Evolutionary conservation across 805 yeast species (phyloP).

Genomic region (Kodamaea hsintzibuensis): DNA sequence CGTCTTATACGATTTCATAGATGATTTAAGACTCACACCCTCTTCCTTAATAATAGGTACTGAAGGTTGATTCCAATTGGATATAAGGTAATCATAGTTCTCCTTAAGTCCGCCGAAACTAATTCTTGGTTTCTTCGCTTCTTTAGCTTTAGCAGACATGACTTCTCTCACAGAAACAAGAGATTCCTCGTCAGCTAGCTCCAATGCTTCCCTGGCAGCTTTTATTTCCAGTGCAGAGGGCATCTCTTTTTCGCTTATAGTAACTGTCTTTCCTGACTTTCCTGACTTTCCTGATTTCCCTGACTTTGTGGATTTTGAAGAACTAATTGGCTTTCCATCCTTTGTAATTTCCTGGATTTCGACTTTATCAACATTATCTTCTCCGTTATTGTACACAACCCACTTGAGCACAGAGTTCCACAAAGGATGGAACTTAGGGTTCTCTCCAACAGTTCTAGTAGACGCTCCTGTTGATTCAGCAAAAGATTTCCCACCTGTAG

Average conservation of each 20-base stretch:
- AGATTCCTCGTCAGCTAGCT: neutral
- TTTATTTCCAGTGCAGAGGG: neutral
- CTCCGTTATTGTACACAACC: slow-evolving; percentile 28
- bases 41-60: slow-evolving; percentile 12
- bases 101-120: slow-evolving; percentile 3
- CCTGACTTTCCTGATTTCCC: slow-evolving; percentile 1
- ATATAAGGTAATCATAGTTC: slow-evolving; percentile 23
- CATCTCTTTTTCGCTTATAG: neutral
- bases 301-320: slow-evolving; percentile 3
- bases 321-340: neutral
- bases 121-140: neutral
- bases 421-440: slow-evolving; percentile 33
- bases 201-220: neutral
- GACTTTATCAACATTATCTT: slow-evolving; percentile 6
- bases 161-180: neutral
- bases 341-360: slow-evolving; percentile 8
- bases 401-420: slow-evolving; percentile 42
- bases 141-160: neutral
- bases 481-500: neutral
- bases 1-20: neutral
- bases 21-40: neutral
- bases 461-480: neutral
- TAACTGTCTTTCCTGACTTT: slow-evolving; percentile 6
- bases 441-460: slow-evolving; percentile 10
- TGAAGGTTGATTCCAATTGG: slow-evolving; percentile 34